Evolutionary conservation across 2,329 filamentous ascomycete genomes (phyloP).

Genomic region (Fusarium nematophilum): DNA sequence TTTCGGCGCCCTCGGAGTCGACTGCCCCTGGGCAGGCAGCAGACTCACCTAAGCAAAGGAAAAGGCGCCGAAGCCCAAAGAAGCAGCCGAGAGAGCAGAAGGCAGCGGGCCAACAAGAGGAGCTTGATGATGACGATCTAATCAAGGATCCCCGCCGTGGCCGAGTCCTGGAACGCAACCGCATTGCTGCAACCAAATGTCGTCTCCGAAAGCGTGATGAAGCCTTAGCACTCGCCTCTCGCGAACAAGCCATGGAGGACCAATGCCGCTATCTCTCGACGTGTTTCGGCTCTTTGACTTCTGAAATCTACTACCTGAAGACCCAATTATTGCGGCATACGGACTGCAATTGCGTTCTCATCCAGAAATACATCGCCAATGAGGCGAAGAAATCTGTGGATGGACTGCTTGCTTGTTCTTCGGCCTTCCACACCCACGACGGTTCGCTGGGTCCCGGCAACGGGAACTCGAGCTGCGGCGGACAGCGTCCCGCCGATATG

Average conservation of each 20-base stretch:
- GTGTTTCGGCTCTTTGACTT: conserved; percentile 26
- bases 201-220: conserved; percentile 47
- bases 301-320: conserved; percentile 38
- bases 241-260: conserved; percentile 46
- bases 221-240: conserved; percentile 44
- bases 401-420: conserved; percentile 31
- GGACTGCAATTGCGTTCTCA: conserved; percentile 37
- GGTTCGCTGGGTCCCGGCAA: conserved; percentile 29
- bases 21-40: background rate
- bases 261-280: conserved; percentile 31
- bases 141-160: conserved; percentile 40
- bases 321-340: conserved; percentile 39
- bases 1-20: conserved; percentile 14
- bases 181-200: conserved; percentile 49
- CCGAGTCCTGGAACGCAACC: conserved; percentile 47
- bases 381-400: conserved; percentile 45
- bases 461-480: conserved; percentile 36
- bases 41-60: conserved; percentile 32
- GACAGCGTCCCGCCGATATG: conserved; percentile 35
- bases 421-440: conserved; percentile 24
- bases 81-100: conserved; percentile 18
- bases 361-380: conserved; percentile 36
- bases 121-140: conserved; percentile 34
- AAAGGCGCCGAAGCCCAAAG: conserved; percentile 43
- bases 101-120: conserved; percentile 19